These are phyloP conservation scores for Dryas alaskensis DNA, from an alignment of 306 rosid genomes.

Conservation along the genomic window DNA sequence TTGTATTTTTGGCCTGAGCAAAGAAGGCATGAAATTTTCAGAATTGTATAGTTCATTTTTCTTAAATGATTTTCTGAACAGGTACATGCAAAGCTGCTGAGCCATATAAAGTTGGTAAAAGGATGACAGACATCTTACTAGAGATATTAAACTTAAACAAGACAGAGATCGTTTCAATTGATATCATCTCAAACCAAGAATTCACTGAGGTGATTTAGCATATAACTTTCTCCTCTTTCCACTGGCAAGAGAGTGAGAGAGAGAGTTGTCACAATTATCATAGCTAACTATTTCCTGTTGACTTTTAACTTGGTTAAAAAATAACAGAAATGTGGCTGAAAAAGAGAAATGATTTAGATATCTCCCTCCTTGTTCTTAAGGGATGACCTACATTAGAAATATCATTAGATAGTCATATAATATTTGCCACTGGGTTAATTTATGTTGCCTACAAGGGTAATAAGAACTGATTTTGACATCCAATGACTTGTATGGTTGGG, in stretches of 20 bases:
- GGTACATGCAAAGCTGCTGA: conserved; percentile 96
- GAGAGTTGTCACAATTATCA: neutral
- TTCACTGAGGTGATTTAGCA: conserved; percentile 84
- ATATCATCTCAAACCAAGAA: conserved; percentile 98
- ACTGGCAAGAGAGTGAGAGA: neutral
- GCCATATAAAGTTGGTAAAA: conserved; percentile 98
- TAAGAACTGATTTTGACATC: conserved; percentile 12
- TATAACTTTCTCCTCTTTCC: neutral
- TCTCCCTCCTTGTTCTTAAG: conserved; percentile 20
- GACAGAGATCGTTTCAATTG: conserved; percentile 86
- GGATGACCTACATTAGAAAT: conserved; percentile 12
- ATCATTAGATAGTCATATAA: conserved; percentile 4
- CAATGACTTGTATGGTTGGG: conserved; percentile 9
- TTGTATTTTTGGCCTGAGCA: conserved; percentile 9
- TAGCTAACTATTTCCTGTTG: neutral
- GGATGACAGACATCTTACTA: conserved; percentile 65
- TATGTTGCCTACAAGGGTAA: conserved; percentile 5
- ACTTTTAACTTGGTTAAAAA: conserved; percentile 2
- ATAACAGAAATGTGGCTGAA: conserved; percentile 14
- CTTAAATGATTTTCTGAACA: conserved; percentile 41
- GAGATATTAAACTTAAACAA: conserved; percentile 97
- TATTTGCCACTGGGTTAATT: neutral
- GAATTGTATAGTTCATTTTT: conserved; percentile 13
- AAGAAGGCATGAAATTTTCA: conserved; percentile 19
- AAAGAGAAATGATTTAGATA: conserved; percentile 5